phyloP scores from a whole-genome alignment of 2,329 filamentous ascomycete genomes.

The Fusarium sarcochroum region DNA sequence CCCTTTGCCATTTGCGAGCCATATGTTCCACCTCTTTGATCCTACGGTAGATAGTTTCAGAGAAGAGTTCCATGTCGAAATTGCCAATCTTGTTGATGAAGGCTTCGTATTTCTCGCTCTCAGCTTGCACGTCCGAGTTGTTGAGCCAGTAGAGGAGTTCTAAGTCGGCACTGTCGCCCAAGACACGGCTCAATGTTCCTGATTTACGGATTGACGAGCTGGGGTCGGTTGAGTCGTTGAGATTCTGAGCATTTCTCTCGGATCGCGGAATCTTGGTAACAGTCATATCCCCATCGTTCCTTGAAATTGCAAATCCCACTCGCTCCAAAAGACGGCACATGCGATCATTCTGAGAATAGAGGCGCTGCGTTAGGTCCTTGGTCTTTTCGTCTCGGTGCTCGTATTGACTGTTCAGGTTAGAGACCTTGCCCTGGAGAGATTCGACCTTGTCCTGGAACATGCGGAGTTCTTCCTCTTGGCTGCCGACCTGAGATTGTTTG shows the following conservation, averaged over 20 bases:
- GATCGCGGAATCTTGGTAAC: constrained; percentile 79
- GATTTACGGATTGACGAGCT: constrained; percentile 67
- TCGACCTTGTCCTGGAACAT: constrained; percentile 76
- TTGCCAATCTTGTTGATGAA: constrained; percentile 81
- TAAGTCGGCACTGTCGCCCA: constrained; percentile 75
- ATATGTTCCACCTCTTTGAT: constrained; percentile 95
- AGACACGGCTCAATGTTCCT: constrained; percentile 66
- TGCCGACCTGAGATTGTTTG: constrained; percentile 81
- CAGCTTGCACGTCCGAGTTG: constrained; percentile 73
- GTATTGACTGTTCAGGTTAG: constrained; percentile 68
- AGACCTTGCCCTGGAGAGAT: constrained; percentile 65
- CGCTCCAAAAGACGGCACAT: constrained; percentile 87
- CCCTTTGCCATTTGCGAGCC: constrained; percentile 92
- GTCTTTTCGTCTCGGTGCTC: constrained; percentile 79
- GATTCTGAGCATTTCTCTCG: constrained; percentile 69
- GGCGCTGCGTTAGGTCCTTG: constrained; percentile 85
- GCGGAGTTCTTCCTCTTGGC: constrained; percentile 81
- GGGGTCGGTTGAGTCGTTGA: constrained; percentile 71
- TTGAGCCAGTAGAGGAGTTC: constrained; percentile 88
- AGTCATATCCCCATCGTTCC: constrained; percentile 79
- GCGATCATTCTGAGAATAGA: constrained; percentile 88
- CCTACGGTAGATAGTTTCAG: constrained; percentile 87
- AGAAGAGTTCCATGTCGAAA: constrained; percentile 88
- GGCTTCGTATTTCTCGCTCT: constrained; percentile 79
- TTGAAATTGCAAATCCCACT: constrained; percentile 85